A percentile compares a stretch with the other conserved stretches of the same genome.
These are phyloP conservation scores for Fraxinus floribunda DNA, from an alignment of 305 asterid species.

Conservation along the genomic window DNA sequence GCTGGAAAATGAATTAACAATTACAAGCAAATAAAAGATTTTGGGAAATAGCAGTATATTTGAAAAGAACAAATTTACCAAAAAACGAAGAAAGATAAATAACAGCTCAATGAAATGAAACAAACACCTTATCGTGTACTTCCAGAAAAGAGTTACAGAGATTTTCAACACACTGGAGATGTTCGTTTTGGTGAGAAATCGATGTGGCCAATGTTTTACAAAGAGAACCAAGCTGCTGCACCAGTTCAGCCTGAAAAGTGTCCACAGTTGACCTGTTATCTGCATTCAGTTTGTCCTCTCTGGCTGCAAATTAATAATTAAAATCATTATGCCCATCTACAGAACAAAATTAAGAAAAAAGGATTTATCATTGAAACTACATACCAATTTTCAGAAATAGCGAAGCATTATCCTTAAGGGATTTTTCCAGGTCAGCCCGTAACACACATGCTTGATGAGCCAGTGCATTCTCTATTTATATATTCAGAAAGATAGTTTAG, in stretches of 20 bases:
- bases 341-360: background rate
- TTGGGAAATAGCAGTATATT: background rate
- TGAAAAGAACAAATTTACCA: background rate
- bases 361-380: conserved; percentile 2
- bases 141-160: conserved; percentile 57
- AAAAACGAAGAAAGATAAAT: background rate
- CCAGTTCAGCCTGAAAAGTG: conserved; percentile 61
- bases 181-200: conserved; percentile 55
- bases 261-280: conserved; percentile 58
- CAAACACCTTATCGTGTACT: conserved; percentile 52
- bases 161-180: conserved; percentile 56
- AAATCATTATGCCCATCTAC: conserved; percentile 2
- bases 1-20: background rate
- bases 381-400: conserved; percentile 61
- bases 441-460: conserved; percentile 70
- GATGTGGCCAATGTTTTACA: conserved; percentile 52
- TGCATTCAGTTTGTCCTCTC: conserved; percentile 68
- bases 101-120: background rate
- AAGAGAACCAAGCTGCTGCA: conserved; percentile 53
- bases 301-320: conserved; percentile 39
- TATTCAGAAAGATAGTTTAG: conserved; percentile 11
- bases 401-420: conserved; percentile 58
- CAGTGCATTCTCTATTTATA: conserved; percentile 64
- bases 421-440: conserved; percentile 74
- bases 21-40: background rate